A percentile compares a stretch with the other conserved stretches of the same genome.
Evolutionary conservation across 192 early-diverging fungal genomes (phyloP).

Genomic region (Coemansia sp.): DNA sequence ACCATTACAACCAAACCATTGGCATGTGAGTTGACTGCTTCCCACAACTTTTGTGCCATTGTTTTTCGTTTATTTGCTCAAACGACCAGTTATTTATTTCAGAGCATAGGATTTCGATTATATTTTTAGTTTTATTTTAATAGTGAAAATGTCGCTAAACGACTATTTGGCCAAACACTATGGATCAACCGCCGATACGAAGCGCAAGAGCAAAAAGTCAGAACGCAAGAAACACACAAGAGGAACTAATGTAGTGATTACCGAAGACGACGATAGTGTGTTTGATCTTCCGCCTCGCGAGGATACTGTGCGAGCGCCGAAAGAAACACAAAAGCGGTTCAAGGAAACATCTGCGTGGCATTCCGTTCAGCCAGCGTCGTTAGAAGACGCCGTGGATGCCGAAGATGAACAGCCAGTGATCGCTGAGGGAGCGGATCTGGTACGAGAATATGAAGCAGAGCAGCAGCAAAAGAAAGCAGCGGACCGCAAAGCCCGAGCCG

Average conservation of each 20-base stretch:
- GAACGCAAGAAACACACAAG: slow-evolving; percentile 2
- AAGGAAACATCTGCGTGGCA: slow-evolving; percentile 9
- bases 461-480: slow-evolving; percentile 6
- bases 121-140: not conserved
- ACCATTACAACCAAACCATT: slow-evolving; percentile 10
- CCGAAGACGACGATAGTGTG: slow-evolving; percentile 28
- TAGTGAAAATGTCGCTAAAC: slow-evolving; percentile 18
- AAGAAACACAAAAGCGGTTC: slow-evolving; percentile 2
- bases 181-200: slow-evolving; percentile 18
- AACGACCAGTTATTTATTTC: not conserved
- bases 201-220: slow-evolving; percentile 17
- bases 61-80: too few species aligned
- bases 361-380: not conserved
- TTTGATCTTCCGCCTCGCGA: not conserved
- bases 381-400: not conserved
- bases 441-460: slow-evolving; percentile 27
- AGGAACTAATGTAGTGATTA: slow-evolving; percentile 19
- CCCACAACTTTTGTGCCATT: not conserved
- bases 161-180: slow-evolving; percentile 53
- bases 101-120: not conserved
- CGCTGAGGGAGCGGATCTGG: slow-evolving; percentile 38
- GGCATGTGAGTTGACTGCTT: slow-evolving; percentile 3
- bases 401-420: slow-evolving; percentile 40
- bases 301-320: not conserved
- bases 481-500: slow-evolving; percentile 4